Evolutionary conservation across 352 stramenopile species (phyloP).

Genomic region (Phytophthora agathidicida): DNA sequence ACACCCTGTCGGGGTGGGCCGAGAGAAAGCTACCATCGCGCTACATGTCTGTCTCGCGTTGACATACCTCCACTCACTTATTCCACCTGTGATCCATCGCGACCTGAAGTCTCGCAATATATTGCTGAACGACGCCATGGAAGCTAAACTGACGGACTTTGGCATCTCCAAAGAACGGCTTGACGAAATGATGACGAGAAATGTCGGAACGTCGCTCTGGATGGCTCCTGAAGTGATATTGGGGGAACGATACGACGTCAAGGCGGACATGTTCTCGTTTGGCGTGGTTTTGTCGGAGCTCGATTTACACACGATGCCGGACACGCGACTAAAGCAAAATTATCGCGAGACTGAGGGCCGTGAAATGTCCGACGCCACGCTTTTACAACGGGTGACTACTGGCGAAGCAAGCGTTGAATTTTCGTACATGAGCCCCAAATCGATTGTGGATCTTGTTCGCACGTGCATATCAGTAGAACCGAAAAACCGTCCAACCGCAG

Average conservation of each 20-base stretch:
- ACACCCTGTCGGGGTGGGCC: conserved; percentile 6
- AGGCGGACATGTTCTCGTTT: conserved; percentile 35
- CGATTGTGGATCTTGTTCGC: conserved; percentile 13
- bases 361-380: conserved; percentile 11
- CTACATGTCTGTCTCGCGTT: conserved; percentile 32
- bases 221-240: conserved; percentile 29
- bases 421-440: conserved; percentile 3
- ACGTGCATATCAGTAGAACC: conserved; percentile 33
- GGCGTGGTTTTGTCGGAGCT: conserved; percentile 32
- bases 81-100: conserved; percentile 39
- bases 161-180: conserved; percentile 14
- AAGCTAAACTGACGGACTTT: conserved; percentile 30
- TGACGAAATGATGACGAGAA: conserved; percentile 18
- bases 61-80: conserved; percentile 11
- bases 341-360: no score
- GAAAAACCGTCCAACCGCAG: conserved; percentile 18
- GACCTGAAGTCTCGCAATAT: conserved; percentile 63
- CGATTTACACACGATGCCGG: conserved; percentile 18
- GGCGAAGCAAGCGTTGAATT: conserved; percentile 27
- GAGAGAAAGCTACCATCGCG: conserved; percentile 17
- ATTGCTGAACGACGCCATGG: conserved; percentile 24
- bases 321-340: no score
- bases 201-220: conserved; percentile 23
- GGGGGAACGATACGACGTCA: conserved; percentile 23
- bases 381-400: conserved; percentile 32